Base-by-base conservation (phyloP, 495 filamentous ascomycete genomes). In the Hyaloscypha variabilis region DNA sequence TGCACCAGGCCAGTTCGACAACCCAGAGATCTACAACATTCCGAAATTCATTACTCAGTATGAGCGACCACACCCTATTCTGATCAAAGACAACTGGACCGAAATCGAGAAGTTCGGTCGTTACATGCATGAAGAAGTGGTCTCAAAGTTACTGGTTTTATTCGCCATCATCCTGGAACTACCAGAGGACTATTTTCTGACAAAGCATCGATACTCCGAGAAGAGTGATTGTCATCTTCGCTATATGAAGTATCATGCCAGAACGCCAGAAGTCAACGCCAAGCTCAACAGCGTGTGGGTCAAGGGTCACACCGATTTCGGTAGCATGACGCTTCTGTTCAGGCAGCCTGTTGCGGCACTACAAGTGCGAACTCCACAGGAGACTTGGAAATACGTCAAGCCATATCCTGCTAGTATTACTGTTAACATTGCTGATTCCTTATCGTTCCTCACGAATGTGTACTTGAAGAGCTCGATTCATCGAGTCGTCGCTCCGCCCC, bases 21-120 rank as follows among this genome's bases (percentile, higher is more conserved):
- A 85, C 31, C 76, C 79, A 25, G 83, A 87, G 71, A 76, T 79
- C 10, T 85, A 82, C 70, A 86, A 87, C 63, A 79, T 87, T 55
- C 78, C 79, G 19, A 87, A 87, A 62, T 82, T 81, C 69, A 80
- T 77, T 3, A 76, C 77, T 0, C 74, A 79, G 21, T 71, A 78
- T 58, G 77, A 79, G 51, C 71, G 77, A 0, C 62, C 70, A 5
- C 82, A 83, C 39, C 82, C 81, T 0, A 72, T 73, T 6, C 68
- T 85, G 11, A 74, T 85, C 52, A 59, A 69, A 11, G 63, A 71
- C 0, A 71, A 82, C 65, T 72, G 69, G 28, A 61, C 73, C 0
- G 76, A 82, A 39, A 85, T 87, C 60, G 78, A 81, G 58, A 57
- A 66, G 6, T 86, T 87, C 19, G 26, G 25, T 24, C 29, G 21